A percentile compares a stretch with the other conserved stretches of the same genome.
These are phyloP conservation scores for Fonsecaea nubica DNA, from an alignment of 2,329 filamentous ascomycete genomes.

Conservation along the genomic window DNA sequence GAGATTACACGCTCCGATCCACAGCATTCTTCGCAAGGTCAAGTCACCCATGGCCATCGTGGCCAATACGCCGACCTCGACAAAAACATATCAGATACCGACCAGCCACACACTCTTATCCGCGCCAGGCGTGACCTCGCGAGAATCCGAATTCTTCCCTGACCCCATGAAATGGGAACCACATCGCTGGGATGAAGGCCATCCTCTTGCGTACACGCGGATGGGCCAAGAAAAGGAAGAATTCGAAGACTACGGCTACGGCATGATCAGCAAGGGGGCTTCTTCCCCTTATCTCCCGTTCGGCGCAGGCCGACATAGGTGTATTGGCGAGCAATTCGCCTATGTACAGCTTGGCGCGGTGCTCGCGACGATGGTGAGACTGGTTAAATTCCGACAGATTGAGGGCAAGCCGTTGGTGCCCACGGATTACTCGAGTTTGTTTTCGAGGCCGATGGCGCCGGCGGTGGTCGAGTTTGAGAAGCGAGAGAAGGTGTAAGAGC, in stretches of 20 bases:
- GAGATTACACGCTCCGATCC: slow-evolving; percentile 73
- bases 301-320: slow-evolving; percentile 88
- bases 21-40: slow-evolving; percentile 75
- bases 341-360: slow-evolving; percentile 92
- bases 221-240: slow-evolving; percentile 64
- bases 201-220: slow-evolving; percentile 59
- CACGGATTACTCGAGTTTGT: slow-evolving; percentile 72
- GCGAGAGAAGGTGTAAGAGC: slow-evolving; percentile 13
- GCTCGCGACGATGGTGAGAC: slow-evolving; percentile 73
- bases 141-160: slow-evolving; percentile 77
- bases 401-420: slow-evolving; percentile 74
- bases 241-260: slow-evolving; percentile 92
- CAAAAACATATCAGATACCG: slow-evolving; percentile 77
- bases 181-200: slow-evolving; percentile 79
- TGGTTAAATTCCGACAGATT: slow-evolving; percentile 79
- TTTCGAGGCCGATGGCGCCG: slow-evolving; percentile 70
- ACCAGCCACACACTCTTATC: slow-evolving; percentile 80
- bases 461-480: slow-evolving; percentile 48
- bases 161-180: slow-evolving; percentile 85
- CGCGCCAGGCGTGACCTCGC: slow-evolving; percentile 80
- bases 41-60: slow-evolving; percentile 68
- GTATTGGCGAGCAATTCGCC: slow-evolving; percentile 96
- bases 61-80: slow-evolving; percentile 67
- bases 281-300: slow-evolving; percentile 92
- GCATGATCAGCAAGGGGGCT: slow-evolving; percentile 87